Conservation (phyloP, 192 early-diverging fungal species). For the Phlyctochytrium planicorne region DNA sequence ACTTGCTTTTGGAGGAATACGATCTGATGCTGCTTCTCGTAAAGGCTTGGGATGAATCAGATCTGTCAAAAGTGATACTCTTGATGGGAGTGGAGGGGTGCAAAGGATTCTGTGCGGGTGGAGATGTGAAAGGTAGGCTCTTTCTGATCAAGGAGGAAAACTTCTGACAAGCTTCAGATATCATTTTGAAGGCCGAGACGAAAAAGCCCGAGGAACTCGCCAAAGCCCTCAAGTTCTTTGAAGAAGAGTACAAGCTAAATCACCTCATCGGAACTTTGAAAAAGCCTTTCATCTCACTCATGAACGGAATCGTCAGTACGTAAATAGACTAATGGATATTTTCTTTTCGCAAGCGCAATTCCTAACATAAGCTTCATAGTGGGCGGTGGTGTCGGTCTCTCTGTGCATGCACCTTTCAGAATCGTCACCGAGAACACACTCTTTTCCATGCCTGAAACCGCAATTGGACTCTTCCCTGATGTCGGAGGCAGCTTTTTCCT, state of each 20-base stretch:
- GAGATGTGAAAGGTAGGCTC: conserved; percentile 45
- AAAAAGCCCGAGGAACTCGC: conserved; percentile 35
- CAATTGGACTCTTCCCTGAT: conserved; percentile 96
- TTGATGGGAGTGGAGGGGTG: conserved; percentile 67
- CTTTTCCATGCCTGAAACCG: conserved; percentile 97
- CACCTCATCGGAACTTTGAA: conserved; percentile 84
- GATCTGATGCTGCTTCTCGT: not conserved
- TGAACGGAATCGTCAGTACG: conserved; percentile 67
- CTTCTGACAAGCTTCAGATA: conserved; percentile 7
- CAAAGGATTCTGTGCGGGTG: conserved; percentile 88
- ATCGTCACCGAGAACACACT: conserved; percentile 94
- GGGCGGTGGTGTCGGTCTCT: conserved; percentile 97
- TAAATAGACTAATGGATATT: not conserved
- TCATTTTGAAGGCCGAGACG: conserved; percentile 18
- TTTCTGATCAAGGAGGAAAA: conserved; percentile 9
- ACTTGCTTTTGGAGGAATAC: not conserved
- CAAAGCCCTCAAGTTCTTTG: conserved; percentile 76
- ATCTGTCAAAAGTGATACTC: conserved; percentile 85
- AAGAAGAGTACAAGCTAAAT: conserved; percentile 89
- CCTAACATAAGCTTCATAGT: conserved; percentile 48
- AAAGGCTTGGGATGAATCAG: conserved; percentile 85
- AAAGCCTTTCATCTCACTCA: conserved; percentile 86
- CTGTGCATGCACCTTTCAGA: conserved; percentile 92
- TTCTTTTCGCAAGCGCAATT: conserved; percentile 4
- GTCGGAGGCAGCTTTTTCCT: conserved; percentile 95